Percentiles rank a stretch among this genome's conserved stretches.
phyloP scores from a whole-genome alignment of 805 yeast genomes.

The Wickerhamiella sorbophila region DNA sequence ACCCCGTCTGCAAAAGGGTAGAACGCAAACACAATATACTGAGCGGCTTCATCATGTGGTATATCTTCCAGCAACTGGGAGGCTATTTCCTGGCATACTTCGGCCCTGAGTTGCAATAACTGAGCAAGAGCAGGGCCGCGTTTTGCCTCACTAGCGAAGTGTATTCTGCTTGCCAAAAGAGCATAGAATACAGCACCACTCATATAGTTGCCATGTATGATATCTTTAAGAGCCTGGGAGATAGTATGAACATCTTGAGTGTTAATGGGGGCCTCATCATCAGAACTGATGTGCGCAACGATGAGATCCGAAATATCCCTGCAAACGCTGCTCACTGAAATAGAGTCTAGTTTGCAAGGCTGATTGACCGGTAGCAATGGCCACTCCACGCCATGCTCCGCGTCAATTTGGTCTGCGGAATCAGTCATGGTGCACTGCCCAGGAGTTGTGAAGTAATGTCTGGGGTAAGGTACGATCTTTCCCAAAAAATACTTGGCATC shows the following conservation, averaged over 20 bases:
- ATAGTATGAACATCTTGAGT: neutral
- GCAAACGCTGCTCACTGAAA: constrained; percentile 25
- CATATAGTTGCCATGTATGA: constrained; percentile 3
- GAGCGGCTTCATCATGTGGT: constrained; percentile 30
- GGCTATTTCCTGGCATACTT: constrained; percentile 40
- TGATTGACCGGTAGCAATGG: constrained; percentile 2
- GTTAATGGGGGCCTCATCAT: neutral
- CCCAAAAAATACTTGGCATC: no score
- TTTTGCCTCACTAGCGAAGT: constrained; percentile 25
- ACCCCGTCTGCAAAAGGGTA: constrained; percentile 32
- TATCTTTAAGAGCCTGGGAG: neutral
- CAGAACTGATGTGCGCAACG: constrained; percentile 25
- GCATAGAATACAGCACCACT: constrained; percentile 29
- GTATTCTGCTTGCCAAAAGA: constrained; percentile 26
- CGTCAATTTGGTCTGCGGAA: neutral
- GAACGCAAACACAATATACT: constrained; percentile 32
- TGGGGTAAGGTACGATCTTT: no score
- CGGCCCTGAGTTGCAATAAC: constrained; percentile 32
- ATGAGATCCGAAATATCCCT: constrained; percentile 31
- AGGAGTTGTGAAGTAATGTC: no score
- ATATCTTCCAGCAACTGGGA: constrained; percentile 34
- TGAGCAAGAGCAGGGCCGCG: constrained; percentile 24
- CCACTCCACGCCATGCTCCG: neutral
- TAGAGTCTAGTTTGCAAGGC: constrained; percentile 20
- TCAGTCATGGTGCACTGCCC: no score